phyloP scores from a whole-genome alignment of 768 basidiomycete species.

The Termitomyces sp. region DNA sequence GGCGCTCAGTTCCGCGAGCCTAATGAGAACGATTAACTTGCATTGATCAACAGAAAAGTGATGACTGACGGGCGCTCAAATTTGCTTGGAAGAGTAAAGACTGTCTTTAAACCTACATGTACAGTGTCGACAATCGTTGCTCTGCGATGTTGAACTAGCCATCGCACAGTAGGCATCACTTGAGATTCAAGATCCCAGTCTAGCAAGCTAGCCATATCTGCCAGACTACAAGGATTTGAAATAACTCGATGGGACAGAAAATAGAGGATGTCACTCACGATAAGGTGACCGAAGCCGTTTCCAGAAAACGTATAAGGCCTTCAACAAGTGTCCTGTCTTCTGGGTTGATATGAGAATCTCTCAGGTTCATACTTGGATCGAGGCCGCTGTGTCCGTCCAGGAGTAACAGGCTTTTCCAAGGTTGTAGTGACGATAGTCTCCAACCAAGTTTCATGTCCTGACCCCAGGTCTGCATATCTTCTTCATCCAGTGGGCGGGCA shows the following conservation, averaged over 20 bases:
- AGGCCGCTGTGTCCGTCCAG: conserved; percentile 53
- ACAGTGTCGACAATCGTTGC: conserved; percentile 88
- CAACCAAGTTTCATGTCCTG: conserved; percentile 66
- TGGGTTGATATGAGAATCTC: conserved; percentile 50
- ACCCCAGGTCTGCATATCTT: conserved; percentile 54
- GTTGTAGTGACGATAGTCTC: conserved; percentile 66
- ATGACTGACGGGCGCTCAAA: conserved; percentile 53
- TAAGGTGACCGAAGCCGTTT: conserved; percentile 66
- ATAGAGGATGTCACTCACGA: conserved; percentile 44
- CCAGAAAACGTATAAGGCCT: conserved; percentile 69
- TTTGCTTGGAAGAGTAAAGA: conserved; percentile 69
- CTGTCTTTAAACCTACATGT: conserved; percentile 70
- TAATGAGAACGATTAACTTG: conserved; percentile 15
- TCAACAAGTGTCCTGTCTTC: conserved; percentile 68
- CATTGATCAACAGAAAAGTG: conserved; percentile 2
- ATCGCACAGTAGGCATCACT: conserved; percentile 85
- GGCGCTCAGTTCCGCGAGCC: conserved; percentile 45
- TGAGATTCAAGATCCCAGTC: conserved; percentile 83
- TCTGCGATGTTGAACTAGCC: conserved; percentile 85
- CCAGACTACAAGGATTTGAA: conserved; percentile 39
- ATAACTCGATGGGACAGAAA: not conserved
- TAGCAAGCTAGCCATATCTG: conserved; percentile 72
- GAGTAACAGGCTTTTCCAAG: conserved; percentile 89
- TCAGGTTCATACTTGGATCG: conserved; percentile 55
- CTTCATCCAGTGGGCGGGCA: conserved; percentile 44